Evolutionary conservation across 192 early-diverging fungal species (phyloP).

Genomic region (Thamnidium elegans): DNA sequence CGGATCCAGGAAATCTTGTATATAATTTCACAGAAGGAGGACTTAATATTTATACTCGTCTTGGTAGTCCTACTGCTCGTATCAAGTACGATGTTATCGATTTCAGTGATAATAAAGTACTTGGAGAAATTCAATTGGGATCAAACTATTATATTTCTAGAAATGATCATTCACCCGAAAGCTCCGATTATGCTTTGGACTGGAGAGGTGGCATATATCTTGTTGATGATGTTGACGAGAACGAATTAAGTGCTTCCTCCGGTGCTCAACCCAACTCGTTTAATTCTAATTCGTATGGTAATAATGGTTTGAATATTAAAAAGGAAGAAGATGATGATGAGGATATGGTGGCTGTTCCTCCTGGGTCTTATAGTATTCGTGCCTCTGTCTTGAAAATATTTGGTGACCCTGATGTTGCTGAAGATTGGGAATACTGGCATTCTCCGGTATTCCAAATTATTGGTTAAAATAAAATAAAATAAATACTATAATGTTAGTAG

Average conservation of each 20-base stretch:
- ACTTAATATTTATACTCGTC: conserved; percentile 10
- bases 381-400: conserved; percentile 25
- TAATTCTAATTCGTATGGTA: neutral
- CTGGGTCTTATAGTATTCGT: conserved; percentile 23
- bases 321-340: too few relatives aligned
- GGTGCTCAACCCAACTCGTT: too few relatives aligned
- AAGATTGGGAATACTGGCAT: conserved; percentile 20
- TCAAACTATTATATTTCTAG: conserved; percentile 16
- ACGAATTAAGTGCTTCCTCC: too few relatives aligned
- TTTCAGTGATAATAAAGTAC: neutral
- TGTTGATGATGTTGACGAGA: neutral
- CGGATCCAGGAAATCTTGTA: neutral
- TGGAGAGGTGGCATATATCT: conserved; percentile 1
- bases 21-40: conserved; percentile 1
- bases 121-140: conserved; percentile 19
- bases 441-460: too few relatives aligned
- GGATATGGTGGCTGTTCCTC: neutral
- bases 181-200: neutral
- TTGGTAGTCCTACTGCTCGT: conserved; percentile 14
- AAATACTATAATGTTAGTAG: too few relatives aligned
- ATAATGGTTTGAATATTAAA: neutral
- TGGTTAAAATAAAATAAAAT: too few relatives aligned
- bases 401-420: conserved; percentile 9
- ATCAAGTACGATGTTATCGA: conserved; percentile 3
- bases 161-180: conserved; percentile 18